Percentiles rank a stretch among this genome's conserved stretches.
These are phyloP conservation scores for Cercospora brassicicola DNA, from an alignment of 2,329 filamentous ascomycete genomes.

Conservation along the genomic window DNA sequence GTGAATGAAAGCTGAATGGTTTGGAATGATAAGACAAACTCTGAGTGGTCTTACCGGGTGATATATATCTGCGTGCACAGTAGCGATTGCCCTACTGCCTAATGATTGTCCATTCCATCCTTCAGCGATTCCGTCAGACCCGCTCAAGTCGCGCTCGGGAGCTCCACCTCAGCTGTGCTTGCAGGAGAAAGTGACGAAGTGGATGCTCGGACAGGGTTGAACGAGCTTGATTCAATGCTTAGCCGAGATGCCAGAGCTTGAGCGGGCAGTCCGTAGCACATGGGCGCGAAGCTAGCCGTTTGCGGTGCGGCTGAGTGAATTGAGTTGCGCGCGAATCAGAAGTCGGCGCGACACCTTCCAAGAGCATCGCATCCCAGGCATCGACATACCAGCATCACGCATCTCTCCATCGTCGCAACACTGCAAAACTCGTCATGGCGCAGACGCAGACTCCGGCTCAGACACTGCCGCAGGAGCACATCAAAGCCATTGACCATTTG, in stretches of 20 bases:
- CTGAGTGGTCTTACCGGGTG: not conserved
- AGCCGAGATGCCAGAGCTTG: slow-evolving; percentile 1
- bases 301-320: not conserved
- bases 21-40: not conserved
- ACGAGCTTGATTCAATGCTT: not conserved
- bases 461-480: slow-evolving; percentile 30
- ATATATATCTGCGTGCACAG: not conserved
- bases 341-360: not conserved
- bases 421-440: slow-evolving; percentile 13
- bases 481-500: slow-evolving; percentile 37
- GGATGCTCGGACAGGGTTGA: not conserved
- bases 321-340: slow-evolving; percentile 4
- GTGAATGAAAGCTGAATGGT: no score
- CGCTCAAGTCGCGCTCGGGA: not conserved
- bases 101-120: not conserved
- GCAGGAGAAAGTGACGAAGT: not conserved
- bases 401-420: not conserved
- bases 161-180: not conserved
- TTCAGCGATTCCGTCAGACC: not conserved
- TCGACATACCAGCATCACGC: slow-evolving; percentile 7
- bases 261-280: not conserved
- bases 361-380: not conserved
- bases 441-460: slow-evolving; percentile 16
- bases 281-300: not conserved
- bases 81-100: not conserved